Evolutionary conservation across 2,329 filamentous ascomycete genomes (phyloP), one percentile per base, ranked within the genome.

Genomic region (Pseudopithomyces maydicus): DNA sequence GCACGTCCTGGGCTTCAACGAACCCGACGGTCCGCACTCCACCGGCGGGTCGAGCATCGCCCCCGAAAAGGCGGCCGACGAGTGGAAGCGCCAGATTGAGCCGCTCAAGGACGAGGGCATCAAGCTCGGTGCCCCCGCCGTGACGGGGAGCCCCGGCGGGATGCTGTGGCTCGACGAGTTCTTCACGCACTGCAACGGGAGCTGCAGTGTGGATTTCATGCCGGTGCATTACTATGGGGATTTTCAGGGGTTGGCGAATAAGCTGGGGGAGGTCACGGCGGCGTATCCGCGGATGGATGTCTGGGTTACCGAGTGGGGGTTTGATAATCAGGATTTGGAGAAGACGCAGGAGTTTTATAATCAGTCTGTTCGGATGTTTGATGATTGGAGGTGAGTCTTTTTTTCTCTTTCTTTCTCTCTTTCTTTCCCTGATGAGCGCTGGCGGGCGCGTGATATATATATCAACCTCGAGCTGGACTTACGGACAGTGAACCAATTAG

Each of bases 231-330:
- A 76, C 74, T 84, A 84, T 54, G 89, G 90, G 19, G 84, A 87
- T 61, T 91, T 90, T 65, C 84, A 84, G 46, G 88, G 88, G 0
- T 72, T 92, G 59, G 86, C 88, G 2, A 87, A 83, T 59, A 87
- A 89, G 60, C 80, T 91, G 56, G 88, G 88, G 6, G 81, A 85
- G 59, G 82, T 86, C 44, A 78, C 81, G 46, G 81, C 77, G 1
- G 78, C 73, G 36, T 81, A 78, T 61, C 69, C 67, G 17, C 75
- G 86, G 79, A 70, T 75, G 75, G 81, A 83, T 3, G 85, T 93
- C 58, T 94, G 90, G 91, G 80, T 94, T 11, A 94, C 91, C 23
- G 91, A 95, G 75, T 92, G 89, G 72, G 90, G 88, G 36, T 82
- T 82, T 52, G 73, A 78, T 53, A 74, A 88, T 59, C 80, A 84